Percentiles rank a stretch among this genome's conserved stretches.
Conservation (phyloP, 2,329 filamentous ascomycete species). For the Sporothrix mexicana region DNA sequence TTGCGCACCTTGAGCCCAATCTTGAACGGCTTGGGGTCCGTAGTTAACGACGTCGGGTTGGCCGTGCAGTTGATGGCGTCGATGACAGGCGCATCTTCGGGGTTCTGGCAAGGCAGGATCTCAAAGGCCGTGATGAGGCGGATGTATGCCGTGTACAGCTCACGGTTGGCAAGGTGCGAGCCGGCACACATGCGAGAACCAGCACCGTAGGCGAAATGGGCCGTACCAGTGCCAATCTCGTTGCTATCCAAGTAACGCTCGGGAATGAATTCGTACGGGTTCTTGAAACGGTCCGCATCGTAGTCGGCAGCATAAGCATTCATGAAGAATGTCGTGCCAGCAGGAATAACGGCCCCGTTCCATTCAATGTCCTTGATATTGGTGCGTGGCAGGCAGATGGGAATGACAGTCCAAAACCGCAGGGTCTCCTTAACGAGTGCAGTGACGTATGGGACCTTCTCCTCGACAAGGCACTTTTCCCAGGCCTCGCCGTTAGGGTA, state of each 20-base stretch:
- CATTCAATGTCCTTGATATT: slow-evolving; percentile 75
- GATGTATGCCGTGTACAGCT: slow-evolving; percentile 30
- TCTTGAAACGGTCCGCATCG: slow-evolving; percentile 70
- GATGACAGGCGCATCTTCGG: slow-evolving; percentile 56
- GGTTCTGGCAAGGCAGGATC: slow-evolving; percentile 59
- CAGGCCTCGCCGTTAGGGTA: slow-evolving; percentile 77
- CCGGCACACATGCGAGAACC: slow-evolving; percentile 50
- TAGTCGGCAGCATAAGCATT: slow-evolving; percentile 78
- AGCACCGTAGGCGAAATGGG: slow-evolving; percentile 68
- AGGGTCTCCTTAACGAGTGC: slow-evolving; percentile 79
- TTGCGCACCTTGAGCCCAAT: slow-evolving; percentile 28
- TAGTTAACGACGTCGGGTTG: slow-evolving; percentile 31
- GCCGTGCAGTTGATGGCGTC: slow-evolving; percentile 31
- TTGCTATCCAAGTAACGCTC: slow-evolving; percentile 65
- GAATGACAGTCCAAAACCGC: slow-evolving; percentile 79
- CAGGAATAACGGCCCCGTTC: slow-evolving; percentile 69
- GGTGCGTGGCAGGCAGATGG: slow-evolving; percentile 74
- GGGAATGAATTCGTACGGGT: slow-evolving; percentile 66
- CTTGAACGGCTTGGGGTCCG: slow-evolving; percentile 34
- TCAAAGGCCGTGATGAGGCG: slow-evolving; percentile 28
- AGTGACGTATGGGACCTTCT: slow-evolving; percentile 77
- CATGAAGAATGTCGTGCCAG: slow-evolving; percentile 80
- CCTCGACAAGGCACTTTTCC: slow-evolving; percentile 73
- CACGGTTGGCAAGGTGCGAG: slow-evolving; percentile 26
- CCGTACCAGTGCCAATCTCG: slow-evolving; percentile 56